phyloP scores from a whole-genome alignment of 1,139 yeast species.

The Debaryomyces coudertii region DNA sequence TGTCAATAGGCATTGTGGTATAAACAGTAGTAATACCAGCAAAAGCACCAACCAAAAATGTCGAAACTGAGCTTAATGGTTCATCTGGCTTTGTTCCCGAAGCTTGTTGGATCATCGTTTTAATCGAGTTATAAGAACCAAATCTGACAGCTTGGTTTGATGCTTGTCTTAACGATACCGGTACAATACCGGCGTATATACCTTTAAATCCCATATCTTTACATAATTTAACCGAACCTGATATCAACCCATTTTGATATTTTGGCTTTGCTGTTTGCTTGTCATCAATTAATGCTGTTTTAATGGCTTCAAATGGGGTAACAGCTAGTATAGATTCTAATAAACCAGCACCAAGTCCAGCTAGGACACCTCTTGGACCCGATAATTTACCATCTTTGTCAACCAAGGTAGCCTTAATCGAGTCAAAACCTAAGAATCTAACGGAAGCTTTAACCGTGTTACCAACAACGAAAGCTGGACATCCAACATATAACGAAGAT shows the following conservation, averaged over 20 bases:
- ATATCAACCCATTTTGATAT: constrained; percentile 68
- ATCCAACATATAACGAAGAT: constrained; percentile 85
- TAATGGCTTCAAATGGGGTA: constrained; percentile 96
- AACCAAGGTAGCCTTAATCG: constrained; percentile 72
- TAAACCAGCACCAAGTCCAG: constrained; percentile 96
- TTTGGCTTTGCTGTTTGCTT: constrained; percentile 74
- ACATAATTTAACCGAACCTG: constrained; percentile 65
- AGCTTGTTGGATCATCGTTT: constrained; percentile 76
- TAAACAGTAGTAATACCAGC: constrained; percentile 95
- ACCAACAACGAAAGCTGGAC: constrained; percentile 96
- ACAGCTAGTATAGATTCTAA: constrained; percentile 91
- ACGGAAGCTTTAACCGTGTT: constrained; percentile 95
- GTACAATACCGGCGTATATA: constrained; percentile 84
- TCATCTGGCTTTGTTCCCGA: constrained; percentile 64
- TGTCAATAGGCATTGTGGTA: constrained; percentile 96
- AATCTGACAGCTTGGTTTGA: constrained; percentile 92
- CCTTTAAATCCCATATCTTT: constrained; percentile 82
- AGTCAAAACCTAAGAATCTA: constrained; percentile 89
- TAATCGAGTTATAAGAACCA: constrained; percentile 90
- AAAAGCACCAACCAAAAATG: constrained; percentile 88
- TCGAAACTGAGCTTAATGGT: constrained; percentile 76
- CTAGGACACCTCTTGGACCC: constrained; percentile 88
- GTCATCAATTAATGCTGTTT: constrained; percentile 94
- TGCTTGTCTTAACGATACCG: constrained; percentile 94
- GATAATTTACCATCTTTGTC: constrained; percentile 87